Base-by-base conservation (phyloP, 192 early-diverging fungal species). In the Backusella westeae region DNA sequence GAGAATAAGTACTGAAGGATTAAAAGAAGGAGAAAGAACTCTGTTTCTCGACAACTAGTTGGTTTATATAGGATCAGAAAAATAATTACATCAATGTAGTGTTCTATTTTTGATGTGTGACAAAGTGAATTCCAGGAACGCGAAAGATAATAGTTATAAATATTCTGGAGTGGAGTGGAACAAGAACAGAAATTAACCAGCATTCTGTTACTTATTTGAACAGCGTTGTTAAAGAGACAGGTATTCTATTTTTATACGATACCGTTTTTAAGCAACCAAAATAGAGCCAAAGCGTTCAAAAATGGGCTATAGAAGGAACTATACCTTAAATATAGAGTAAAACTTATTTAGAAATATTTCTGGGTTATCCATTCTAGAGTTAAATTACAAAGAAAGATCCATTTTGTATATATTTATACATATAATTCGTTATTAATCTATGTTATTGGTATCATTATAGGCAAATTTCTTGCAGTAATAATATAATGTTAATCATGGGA, bases 21-120 rank as follows among this genome's bases (percentile, higher is more conserved):
- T 23, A 63, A 29, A 63, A 63, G 56, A 63, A 63, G 26, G 23
- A 23, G 56, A 56, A 63, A 63, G 56, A 63, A 14, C 23, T 14
- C 26, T 63, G 7, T 5, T 63, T 29, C 29, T 29, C 12, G 23
- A 63, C 3, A 29, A 29, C 7, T n/a, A 3, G 8, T 4, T 63
- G 9, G 56, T 63, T 63, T 63, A 29, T 63, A 63, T 63, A 63
- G 23, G 56, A 63, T 29, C 56, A 63, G 26, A 29, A 14, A 23
- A 29, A 14, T 21, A n/a, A 49, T 49, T 49, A 49, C 10, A 39
- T n/a, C 56, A 26, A 26, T 29, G 56, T 63, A 23, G 56, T 59
- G 53, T 63, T 63, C 56, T 63, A 63, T 63, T 63, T 63, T 63
- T 63, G 56, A 63, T 29, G 56, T 63, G 26, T 63, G 56, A 63